Base-by-base conservation (phyloP, 306 rosid genomes). In the Gastrolobium bilobum region DNA sequence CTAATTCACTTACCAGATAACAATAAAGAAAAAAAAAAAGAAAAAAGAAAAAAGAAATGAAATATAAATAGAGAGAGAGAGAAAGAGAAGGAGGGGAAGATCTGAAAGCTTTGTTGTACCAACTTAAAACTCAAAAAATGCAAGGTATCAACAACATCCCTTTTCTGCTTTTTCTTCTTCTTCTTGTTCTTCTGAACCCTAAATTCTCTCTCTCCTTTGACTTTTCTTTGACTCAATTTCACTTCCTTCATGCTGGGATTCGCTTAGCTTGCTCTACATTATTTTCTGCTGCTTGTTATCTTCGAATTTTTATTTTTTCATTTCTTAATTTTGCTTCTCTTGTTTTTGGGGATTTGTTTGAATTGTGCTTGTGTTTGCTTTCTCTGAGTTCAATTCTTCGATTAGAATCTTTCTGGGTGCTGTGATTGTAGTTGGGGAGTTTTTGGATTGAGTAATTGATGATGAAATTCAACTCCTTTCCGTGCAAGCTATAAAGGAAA, bases 41-140 rank as follows among this genome's bases (percentile, higher is more conserved):
- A 29, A 35, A 7, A 13, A 43, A 62, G 14, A 58, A 14, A 9
- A 14, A 4, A 4, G 5, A 53, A n/a, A 5, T 9, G 33, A 53
- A 29, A 53, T 63, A 42, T n/a, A 13, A 51, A 39, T 70, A 6
- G 39, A 71, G 10, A 33, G 11, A 53, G 29, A 68, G 20, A 44
- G 30, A 66, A 42, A 10, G 40, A 29, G 39, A 44, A 7, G 44
- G 71, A 35, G 57, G 0, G 57, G 81, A 88, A 81, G 91, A 88
- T 88, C 89, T 81, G 83, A 88, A 86, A 78, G 79, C 78, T 68
- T 77, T 20, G 51, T 62, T 62, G 57, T 58, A 56, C n/a, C 81
- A 56, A 66, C 72, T 68, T 58, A 15, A 70, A 54, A 67, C 81
- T 2, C 56, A 71, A 72, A 81, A 75, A 77, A 85, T 86, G 89